Evolutionary conservation across 2,329 filamentous ascomycete species (phyloP).

Genomic region (Talaromyces atroroseus): DNA sequence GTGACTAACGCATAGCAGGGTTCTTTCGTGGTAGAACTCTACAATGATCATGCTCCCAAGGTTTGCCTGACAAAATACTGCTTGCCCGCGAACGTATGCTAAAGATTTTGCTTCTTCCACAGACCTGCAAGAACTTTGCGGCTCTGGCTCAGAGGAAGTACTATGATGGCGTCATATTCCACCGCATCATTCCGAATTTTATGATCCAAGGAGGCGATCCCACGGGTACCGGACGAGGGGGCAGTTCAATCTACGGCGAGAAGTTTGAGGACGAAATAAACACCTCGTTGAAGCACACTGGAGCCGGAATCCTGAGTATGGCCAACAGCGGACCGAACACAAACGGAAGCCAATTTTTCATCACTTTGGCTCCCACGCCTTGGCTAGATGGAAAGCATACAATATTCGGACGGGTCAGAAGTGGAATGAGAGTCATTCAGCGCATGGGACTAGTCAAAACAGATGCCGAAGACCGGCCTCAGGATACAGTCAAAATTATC

Average conservation of each 20-base stretch:
- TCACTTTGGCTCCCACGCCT: slow-evolving; percentile 87
- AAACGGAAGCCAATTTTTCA: slow-evolving; percentile 93
- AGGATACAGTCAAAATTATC: slow-evolving; percentile 75
- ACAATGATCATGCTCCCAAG: slow-evolving; percentile 78
- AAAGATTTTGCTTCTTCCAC: slow-evolving; percentile 11
- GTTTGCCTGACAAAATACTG: slow-evolving; percentile 25
- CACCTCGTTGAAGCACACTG: slow-evolving; percentile 75
- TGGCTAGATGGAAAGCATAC: slow-evolving; percentile 98
- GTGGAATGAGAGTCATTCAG: slow-evolving; percentile 75
- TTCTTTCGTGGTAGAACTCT: slow-evolving; percentile 80
- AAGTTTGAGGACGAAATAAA: slow-evolving; percentile 92
- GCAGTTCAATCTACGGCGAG: slow-evolving; percentile 82
- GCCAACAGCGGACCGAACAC: slow-evolving; percentile 90
- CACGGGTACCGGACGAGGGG: slow-evolving; percentile 86
- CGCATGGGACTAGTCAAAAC: slow-evolving; percentile 86
- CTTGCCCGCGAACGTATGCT: slow-evolving; percentile 11
- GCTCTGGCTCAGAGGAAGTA: slow-evolving; percentile 77
- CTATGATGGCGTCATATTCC: slow-evolving; percentile 81
- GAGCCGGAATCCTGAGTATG: slow-evolving; percentile 92
- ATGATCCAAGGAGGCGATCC: slow-evolving; percentile 96
- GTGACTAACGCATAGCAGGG: slow-evolving; percentile 52
- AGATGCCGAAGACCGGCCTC: slow-evolving; percentile 70
- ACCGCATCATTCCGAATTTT: slow-evolving; percentile 92
- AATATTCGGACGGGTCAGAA: slow-evolving; percentile 87
- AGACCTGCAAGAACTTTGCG: slow-evolving; percentile 81